Evolutionary conservation across 2,329 filamentous ascomycete species (phyloP).

Genomic region (Epichloe glyceriae): DNA sequence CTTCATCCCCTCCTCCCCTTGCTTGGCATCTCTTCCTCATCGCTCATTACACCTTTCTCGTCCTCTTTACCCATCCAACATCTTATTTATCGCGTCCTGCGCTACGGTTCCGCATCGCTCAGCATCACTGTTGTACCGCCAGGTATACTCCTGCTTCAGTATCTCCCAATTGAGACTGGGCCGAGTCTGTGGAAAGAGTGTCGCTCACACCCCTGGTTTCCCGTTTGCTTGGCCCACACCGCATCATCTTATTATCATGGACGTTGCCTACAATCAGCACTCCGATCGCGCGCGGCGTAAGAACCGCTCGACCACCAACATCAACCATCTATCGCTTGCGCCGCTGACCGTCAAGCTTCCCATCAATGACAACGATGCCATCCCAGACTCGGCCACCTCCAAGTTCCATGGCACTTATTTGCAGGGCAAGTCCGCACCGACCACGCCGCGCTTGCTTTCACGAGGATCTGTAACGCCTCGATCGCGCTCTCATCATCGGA

Average conservation of each 20-base stretch:
- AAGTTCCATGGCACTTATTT: constrained; percentile 37
- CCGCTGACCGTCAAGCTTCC: constrained; percentile 50
- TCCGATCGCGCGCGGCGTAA: constrained; percentile 43
- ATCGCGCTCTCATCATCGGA: constrained; percentile 32
- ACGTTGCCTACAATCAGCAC: constrained; percentile 48
- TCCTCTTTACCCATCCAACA: neutral
- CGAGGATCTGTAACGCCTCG: constrained; percentile 37
- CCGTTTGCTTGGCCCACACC: neutral
- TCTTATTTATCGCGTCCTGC: neutral
- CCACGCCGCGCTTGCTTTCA: constrained; percentile 50
- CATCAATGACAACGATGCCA: constrained; percentile 38
- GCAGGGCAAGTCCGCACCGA: constrained; percentile 48
- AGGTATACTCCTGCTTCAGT: neutral
- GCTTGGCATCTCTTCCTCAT: neutral
- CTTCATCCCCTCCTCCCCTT: neutral
- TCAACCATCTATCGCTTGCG: constrained; percentile 49
- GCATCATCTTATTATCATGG: constrained; percentile 25
- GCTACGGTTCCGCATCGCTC: neutral
- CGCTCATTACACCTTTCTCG: neutral
- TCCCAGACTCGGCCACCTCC: constrained; percentile 23
- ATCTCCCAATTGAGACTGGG: neutral
- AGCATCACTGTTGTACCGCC: neutral
- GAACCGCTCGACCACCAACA: constrained; percentile 43
- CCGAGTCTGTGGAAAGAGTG: neutral
- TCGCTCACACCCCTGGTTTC: neutral